phyloP scores from a whole-genome alignment of 495 filamentous ascomycete genomes.

The Staphylotrichum longicolle region DNA sequence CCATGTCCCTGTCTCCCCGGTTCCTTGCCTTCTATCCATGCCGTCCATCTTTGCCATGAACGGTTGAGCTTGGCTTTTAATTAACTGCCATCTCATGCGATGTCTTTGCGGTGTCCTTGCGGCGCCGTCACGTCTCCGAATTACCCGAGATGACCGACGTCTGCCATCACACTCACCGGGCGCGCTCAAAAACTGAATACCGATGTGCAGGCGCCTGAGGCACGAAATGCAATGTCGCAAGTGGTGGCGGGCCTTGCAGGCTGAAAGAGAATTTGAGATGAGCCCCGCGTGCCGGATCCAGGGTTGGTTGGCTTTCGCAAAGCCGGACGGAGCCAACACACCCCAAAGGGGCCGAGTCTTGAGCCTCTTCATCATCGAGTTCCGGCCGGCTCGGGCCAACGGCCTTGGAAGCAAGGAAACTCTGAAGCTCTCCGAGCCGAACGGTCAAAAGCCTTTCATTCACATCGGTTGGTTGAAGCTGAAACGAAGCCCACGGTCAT shows the following conservation, averaged over 20 bases:
- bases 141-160: constrained; percentile 13
- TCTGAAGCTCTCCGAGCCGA: background rate
- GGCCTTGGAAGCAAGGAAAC: background rate
- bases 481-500: background rate
- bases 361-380: background rate
- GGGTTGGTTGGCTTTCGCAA: background rate
- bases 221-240: background rate
- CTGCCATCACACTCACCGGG: background rate
- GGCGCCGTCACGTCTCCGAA: background rate
- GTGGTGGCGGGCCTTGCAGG: background rate
- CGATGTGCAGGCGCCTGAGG: background rate
- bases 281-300: background rate
- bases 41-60: constrained; percentile 1
- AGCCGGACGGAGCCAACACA: background rate
- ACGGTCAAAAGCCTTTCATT: background rate
- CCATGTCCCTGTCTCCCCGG: background rate
- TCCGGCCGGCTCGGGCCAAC: background rate
- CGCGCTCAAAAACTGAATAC: background rate
- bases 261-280: background rate
- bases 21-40: background rate
- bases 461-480: background rate
- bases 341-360: background rate
- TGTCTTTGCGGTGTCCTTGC: background rate
- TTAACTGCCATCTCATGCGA: constrained; percentile 1
- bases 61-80: background rate